Percentiles rank a stretch among this genome's conserved stretches.
Conservation (phyloP, 2,329 filamentous ascomycete genomes). For the Hypoxylon rubiginosum region DNA sequence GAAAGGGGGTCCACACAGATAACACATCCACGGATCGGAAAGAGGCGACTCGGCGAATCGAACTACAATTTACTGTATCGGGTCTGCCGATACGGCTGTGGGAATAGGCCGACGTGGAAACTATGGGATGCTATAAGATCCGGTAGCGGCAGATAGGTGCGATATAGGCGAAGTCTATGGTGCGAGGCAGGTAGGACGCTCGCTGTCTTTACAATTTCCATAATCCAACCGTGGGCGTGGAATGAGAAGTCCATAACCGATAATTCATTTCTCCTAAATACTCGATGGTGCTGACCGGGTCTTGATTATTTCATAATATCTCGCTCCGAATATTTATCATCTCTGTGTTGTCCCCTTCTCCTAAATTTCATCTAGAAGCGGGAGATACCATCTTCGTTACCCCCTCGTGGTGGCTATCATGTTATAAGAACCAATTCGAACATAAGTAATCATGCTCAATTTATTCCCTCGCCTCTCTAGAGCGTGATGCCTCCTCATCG, state of each 20-base stretch:
- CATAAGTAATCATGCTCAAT: no score
- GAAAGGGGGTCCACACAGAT: conserved; percentile 20
- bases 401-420: no score
- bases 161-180: conserved; percentile 3
- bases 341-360: no score
- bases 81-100: conserved; percentile 4
- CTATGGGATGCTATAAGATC: conserved; percentile 9
- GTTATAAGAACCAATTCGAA: no score
- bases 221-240: background rate
- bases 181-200: background rate
- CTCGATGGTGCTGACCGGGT: no score
- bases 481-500: no score
- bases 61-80: conserved; percentile 12
- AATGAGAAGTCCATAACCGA: background rate
- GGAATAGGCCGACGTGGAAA: conserved; percentile 1
- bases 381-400: no score
- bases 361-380: no score
- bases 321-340: no score
- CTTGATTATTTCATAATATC: no score
- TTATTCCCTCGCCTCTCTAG: no score
- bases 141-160: conserved; percentile 27
- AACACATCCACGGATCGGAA: conserved; percentile 14
- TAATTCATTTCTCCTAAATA: background rate
- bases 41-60: conserved; percentile 17
- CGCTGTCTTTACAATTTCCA: background rate